A percentile compares a stretch with the other conserved stretches of the same genome.
Evolutionary conservation across 495 filamentous ascomycete species (phyloP).

Genomic region (Venustampulla echinocandica): DNA sequence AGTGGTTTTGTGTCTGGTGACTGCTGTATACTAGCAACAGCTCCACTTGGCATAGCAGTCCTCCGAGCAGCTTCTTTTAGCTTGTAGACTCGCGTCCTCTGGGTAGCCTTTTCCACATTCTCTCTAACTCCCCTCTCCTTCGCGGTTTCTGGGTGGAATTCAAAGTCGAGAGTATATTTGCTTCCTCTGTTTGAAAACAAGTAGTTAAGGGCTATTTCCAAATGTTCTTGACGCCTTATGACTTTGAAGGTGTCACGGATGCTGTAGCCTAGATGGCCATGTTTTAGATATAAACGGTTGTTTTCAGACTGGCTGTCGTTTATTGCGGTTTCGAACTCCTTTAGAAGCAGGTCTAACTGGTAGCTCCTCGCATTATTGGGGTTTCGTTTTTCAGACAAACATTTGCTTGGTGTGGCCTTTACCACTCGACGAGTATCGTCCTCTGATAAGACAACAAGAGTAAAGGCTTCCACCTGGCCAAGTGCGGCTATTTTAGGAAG

Average conservation of each 20-base stretch:
- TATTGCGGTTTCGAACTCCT: not conserved
- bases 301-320: not conserved
- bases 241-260: not conserved
- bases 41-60: not conserved
- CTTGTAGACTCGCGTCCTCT: not conserved
- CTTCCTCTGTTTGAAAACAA: not conserved
- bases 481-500: too few species aligned
- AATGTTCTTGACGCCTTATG: not conserved
- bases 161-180: not conserved
- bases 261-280: not conserved
- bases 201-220: not conserved
- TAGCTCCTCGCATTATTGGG: too few species aligned
- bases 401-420: too few species aligned
- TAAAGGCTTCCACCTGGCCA: too few species aligned
- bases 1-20: too few species aligned
- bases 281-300: not conserved
- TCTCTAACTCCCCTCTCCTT: not conserved
- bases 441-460: too few species aligned
- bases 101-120: not conserved
- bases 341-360: not conserved
- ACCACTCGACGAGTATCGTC: too few species aligned
- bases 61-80: too few species aligned
- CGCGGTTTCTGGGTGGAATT: not conserved
- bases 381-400: too few species aligned
- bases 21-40: too few species aligned